A percentile compares a stretch with the other conserved stretches of the same genome.
Conservation (phyloP, 139 green algal species). For the Micractinium sp. region DNA sequence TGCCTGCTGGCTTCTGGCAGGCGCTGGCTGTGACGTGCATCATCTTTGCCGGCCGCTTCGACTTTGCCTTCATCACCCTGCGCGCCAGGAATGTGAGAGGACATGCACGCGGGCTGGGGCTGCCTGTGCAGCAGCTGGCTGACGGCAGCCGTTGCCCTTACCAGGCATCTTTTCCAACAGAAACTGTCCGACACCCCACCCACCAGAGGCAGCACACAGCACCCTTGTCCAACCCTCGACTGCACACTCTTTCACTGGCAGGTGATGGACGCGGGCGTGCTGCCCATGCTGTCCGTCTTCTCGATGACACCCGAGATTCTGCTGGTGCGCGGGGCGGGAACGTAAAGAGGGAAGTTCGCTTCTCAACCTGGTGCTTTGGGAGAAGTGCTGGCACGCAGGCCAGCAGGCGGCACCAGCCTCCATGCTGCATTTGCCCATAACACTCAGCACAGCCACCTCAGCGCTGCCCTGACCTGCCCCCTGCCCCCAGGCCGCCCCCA, state of each 20-base stretch:
- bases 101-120: too few species aligned
- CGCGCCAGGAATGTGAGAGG: constrained; percentile 57
- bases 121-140: too few species aligned
- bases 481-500: constrained; percentile 57
- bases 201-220: not conserved
- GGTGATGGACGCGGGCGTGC: constrained; percentile 66
- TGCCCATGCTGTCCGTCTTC: constrained; percentile 73
- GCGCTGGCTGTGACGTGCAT: constrained; percentile 72
- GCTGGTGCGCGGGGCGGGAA: constrained; percentile 32
- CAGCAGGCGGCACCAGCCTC: not conserved
- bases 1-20: constrained; percentile 84
- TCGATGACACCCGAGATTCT: constrained; percentile 75
- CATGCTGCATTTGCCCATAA: not conserved
- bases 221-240: too few species aligned
- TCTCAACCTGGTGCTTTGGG: too few species aligned
- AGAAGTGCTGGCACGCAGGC: too few species aligned
- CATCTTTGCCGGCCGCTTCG: constrained; percentile 86
- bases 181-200: not conserved
- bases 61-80: constrained; percentile 80
- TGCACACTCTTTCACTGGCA: not conserved
- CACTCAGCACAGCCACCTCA: not conserved
- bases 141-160: too few species aligned
- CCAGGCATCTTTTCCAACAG: too few species aligned
- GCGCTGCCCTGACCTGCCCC: not conserved
- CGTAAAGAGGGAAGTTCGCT: not conserved